Evolutionary conservation across 768 basidiomycete genomes (phyloP).

Genomic region (Phlebiopsis flavidoalba): DNA sequence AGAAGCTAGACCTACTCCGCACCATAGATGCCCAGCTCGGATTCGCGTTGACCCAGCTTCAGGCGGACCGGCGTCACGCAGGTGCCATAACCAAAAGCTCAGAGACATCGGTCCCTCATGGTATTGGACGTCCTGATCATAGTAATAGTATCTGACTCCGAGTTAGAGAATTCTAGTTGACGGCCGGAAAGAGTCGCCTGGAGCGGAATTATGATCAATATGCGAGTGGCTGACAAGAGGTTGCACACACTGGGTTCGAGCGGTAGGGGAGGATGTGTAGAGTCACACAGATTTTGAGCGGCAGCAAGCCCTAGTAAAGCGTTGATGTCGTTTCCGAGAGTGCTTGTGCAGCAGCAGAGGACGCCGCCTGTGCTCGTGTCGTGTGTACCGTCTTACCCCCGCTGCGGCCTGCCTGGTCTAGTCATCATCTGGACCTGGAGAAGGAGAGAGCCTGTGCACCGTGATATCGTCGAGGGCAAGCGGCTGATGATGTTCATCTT

Average conservation of each 20-base stretch:
- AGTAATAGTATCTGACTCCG: not conserved
- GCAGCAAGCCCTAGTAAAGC: too few species aligned
- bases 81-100: not conserved
- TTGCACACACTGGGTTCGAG: not conserved
- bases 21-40: not conserved
- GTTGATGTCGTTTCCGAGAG: too few species aligned
- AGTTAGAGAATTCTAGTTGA: not conserved
- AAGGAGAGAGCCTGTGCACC: conserved; percentile 3
- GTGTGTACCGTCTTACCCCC: too few species aligned
- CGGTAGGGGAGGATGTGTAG: too few species aligned
- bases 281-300: too few species aligned
- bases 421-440: conserved; percentile 7
- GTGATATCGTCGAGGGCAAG: not conserved
- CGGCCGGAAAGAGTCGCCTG: not conserved
- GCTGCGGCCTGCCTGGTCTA: too few species aligned
- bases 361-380: too few species aligned
- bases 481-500: not conserved
- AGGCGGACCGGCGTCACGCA: not conserved
- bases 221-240: not conserved
- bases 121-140: not conserved
- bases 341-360: too few species aligned
- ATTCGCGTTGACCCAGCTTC: not conserved
- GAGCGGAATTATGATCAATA: not conserved
- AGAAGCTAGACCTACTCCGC: not conserved
- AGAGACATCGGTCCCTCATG: not conserved